Percentiles rank a stretch among this genome's conserved stretches.
Conservation (phyloP, 371 early-diverging fungal species). For the Nematocida parisii region DNA sequence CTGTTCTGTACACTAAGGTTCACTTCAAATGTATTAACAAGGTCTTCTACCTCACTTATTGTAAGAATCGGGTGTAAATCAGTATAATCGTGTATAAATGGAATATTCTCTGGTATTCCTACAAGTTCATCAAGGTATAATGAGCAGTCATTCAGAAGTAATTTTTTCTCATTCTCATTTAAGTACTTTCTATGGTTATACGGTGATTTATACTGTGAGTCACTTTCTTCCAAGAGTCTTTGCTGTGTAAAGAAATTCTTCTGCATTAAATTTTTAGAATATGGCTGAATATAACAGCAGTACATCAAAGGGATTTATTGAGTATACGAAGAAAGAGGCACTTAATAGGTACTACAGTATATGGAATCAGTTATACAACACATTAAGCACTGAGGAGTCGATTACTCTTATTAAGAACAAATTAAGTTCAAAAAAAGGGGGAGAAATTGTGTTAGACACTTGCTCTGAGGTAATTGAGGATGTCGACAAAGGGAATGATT, state of each 20-base stretch:
- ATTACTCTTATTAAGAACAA: constrained; percentile 32
- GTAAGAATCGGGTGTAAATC: neutral
- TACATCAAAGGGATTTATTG: constrained; percentile 6
- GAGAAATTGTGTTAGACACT: neutral
- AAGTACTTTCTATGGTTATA: neutral
- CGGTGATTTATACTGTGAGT: constrained; percentile 3
- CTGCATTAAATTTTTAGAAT: constrained; percentile 43
- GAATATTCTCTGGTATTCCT: neutral
- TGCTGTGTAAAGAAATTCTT: constrained; percentile 44
- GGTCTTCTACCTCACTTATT: constrained; percentile 35
- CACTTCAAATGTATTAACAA: constrained; percentile 10
- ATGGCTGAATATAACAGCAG: constrained; percentile 20
- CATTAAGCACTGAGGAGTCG: constrained; percentile 29
- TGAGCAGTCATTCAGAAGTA: constrained; percentile 21
- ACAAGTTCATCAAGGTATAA: constrained; percentile 9
- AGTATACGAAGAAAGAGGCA: constrained; percentile 45
- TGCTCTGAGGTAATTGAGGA: neutral
- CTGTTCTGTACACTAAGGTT: neutral
- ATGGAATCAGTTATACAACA: neutral
- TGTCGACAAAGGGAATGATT: constrained; percentile 6
- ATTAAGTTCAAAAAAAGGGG: neutral
- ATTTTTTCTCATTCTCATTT: neutral
- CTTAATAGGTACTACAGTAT: constrained; percentile 6
- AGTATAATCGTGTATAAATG: constrained; percentile 36
- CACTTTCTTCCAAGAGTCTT: constrained; percentile 30